Evolutionary conservation across 306 rosid genomes (phyloP), one percentile per base, ranked within the genome.

Genomic region (Casuarina equisetifolia): DNA sequence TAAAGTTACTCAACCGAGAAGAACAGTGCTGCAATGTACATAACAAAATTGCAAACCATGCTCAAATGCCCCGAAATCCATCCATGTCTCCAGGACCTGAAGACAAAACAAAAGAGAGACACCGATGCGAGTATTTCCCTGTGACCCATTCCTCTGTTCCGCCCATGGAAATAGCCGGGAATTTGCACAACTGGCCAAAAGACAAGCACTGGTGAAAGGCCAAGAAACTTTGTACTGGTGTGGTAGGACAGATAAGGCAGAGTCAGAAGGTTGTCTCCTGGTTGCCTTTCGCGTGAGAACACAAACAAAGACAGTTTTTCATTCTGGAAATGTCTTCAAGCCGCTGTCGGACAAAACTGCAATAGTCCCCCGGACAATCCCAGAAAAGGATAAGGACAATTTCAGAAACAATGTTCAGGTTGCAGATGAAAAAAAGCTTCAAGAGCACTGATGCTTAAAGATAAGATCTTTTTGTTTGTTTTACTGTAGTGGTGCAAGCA

Each of bases 251-350:
- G 62, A 78, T 69, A 58, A 59, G 74, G 76, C 70, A 59, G 80
- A 74, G 66, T 53, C 82, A 78, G 80, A 68, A 45, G 25, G 10
- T 12, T 80, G 78, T 78, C 77, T 76, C 77, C 79, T 69, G 58
- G 52, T 68, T 58, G 71, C 74, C 73, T 38, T 70, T 84, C 32
- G 72, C 54, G 61, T 69, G 42, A 49, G 70, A 19, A 50, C 73
- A 17, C 70, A 77, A 80, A 75, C 69, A 64, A 74, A 75, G 75
- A 42, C 75, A 39, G 77, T 79, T 38, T 50, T 64, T 64, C 38
- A 19, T 50, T 76, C 43, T 9, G 32, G 52, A 67, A 64, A 12
- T 6, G 40, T 76, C 66, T 72, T 38, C 78, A 42, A 64, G 58
- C 67, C 35, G 63, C 73, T 16, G 70, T 58, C 74, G 40, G 74